Evolutionary conservation across 371 early-diverging fungal genomes (phyloP), one percentile per base, ranked within the genome.

Genomic region (Mortierella sp.): DNA sequence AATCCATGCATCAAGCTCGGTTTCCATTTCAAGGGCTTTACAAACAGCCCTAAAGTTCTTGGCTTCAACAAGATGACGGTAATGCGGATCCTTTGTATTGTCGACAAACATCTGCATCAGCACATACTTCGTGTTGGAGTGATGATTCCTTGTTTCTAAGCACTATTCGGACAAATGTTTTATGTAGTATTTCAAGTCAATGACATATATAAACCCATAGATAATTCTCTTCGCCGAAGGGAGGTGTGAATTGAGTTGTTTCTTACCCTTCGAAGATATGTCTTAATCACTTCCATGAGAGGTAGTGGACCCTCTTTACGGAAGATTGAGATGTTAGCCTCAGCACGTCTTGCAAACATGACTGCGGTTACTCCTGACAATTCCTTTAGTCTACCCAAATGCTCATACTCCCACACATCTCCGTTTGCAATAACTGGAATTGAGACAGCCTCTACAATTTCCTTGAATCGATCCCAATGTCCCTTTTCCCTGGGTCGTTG

Each of bases 361-460:
- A 94, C 92, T 29, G 95, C 92, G 51, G 86, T 84, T 1, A 35
- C 64, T 85, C 90, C 78, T 40, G 91, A 89, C 12, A 84, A 45
- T 32, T 87, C 83, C 63, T 86, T 89, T 10, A 92, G 86, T 58
- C 83, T 82, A 35, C 85, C 80, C 56, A 94, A 84, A 72, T 96
- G 93, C 4, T 83, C 83, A 35, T 84, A 85, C 29, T 83, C 75
- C 58, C 84, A 93, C 3, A 98, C 82, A 84, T 98, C 99, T 3
- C 99, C 99, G 81, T 98, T 98, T 1, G 95, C 95, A 62, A 96
- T 93, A 19, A 98, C 89, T 0, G 97, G 99, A 58, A 97, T 91
- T 22, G 73, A 66, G 70, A 73, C 56, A 76, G 83, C 87, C 6
- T 90, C 81, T 2, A 90, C 91, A 26, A 98, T 87, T 37, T 86